phyloP scores from a whole-genome alignment of 768 basidiomycete species.

The Xerocomellus chrysenteron region DNA sequence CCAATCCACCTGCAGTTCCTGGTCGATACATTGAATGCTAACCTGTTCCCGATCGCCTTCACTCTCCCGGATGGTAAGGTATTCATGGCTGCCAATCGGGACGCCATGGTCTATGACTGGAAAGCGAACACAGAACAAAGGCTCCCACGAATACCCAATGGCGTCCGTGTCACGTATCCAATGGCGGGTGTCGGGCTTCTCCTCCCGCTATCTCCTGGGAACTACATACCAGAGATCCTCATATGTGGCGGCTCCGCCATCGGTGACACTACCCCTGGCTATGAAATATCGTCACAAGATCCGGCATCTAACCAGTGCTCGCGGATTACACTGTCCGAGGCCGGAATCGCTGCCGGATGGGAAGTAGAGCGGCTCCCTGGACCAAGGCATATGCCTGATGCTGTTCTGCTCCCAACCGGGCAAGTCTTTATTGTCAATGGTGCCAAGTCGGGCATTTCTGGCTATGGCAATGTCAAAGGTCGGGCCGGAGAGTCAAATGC shows the following conservation, averaged over 20 bases:
- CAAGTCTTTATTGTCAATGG: constrained; percentile 76
- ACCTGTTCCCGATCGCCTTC: constrained; percentile 79
- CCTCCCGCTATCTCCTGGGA: constrained; percentile 64
- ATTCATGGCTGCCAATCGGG: constrained; percentile 76
- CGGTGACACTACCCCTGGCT: constrained; percentile 57
- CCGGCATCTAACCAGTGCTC: constrained; percentile 73
- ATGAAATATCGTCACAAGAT: constrained; percentile 68
- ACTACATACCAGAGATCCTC: constrained; percentile 68
- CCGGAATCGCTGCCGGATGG: constrained; percentile 70
- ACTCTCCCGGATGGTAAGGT: constrained; percentile 65
- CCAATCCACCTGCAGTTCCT: constrained; percentile 66
- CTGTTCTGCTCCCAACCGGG: constrained; percentile 79
- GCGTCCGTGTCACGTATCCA: constrained; percentile 79
- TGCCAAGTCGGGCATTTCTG: constrained; percentile 68
- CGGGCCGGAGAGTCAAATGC: constrained; percentile 80
- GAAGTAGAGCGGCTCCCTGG: constrained; percentile 72
- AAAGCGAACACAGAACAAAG: constrained; percentile 54
- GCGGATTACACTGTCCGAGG: constrained; percentile 61
- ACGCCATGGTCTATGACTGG: constrained; percentile 84
- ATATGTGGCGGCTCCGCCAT: constrained; percentile 76
- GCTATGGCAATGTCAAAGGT: constrained; percentile 70
- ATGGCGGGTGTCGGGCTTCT: constrained; percentile 77
- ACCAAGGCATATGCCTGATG: constrained; percentile 75
- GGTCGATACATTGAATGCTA: constrained; percentile 72
- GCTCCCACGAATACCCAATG: constrained; percentile 71